Evolutionary conservation across 2,329 filamentous ascomycete species (phyloP).

Genomic region (Penicillium sp.): DNA sequence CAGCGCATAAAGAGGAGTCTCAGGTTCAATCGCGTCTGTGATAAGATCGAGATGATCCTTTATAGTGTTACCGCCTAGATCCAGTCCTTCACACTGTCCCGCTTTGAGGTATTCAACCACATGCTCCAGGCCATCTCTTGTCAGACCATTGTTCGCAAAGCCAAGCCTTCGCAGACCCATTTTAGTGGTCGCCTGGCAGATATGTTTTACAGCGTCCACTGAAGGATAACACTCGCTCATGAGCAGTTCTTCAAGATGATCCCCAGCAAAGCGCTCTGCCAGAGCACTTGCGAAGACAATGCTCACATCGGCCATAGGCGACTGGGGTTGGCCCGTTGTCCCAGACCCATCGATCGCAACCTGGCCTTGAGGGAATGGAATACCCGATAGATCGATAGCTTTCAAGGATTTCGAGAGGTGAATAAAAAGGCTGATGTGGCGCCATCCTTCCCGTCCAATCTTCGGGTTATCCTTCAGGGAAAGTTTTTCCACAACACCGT

Average conservation of each 20-base stretch:
- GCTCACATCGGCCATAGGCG: slow-evolving; percentile 51
- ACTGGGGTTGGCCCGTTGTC: slow-evolving; percentile 10
- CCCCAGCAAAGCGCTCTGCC: slow-evolving; percentile 70
- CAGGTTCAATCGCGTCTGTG: slow-evolving; percentile 35
- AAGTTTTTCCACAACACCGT: slow-evolving; percentile 78
- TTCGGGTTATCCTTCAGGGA: slow-evolving; percentile 86
- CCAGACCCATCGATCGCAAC: slow-evolving; percentile 25
- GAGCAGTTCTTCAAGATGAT: slow-evolving; percentile 76
- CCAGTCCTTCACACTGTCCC: slow-evolving; percentile 79
- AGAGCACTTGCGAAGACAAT: slow-evolving; percentile 72
- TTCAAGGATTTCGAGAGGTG: slow-evolving; percentile 87
- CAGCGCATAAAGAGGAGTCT: slow-evolving; percentile 70
- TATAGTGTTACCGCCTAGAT: slow-evolving; percentile 81
- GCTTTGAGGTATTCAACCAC: slow-evolving; percentile 72
- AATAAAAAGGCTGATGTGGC: slow-evolving; percentile 81
- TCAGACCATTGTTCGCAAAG: slow-evolving; percentile 77
- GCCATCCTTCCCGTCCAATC: slow-evolving; percentile 84
- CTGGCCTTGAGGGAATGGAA: slow-evolving; percentile 65
- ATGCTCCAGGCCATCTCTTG: slow-evolving; percentile 69
- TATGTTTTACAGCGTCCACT: slow-evolving; percentile 66
- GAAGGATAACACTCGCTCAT: slow-evolving; percentile 75
- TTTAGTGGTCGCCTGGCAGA: slow-evolving; percentile 79
- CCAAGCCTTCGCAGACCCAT: slow-evolving; percentile 77
- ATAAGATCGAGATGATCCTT: slow-evolving; percentile 51
- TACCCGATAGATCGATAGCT: slow-evolving; percentile 79